These are phyloP conservation scores for Bryopsis sp. DNA, from an alignment of 139 green algal species.

Conservation along the genomic window DNA sequence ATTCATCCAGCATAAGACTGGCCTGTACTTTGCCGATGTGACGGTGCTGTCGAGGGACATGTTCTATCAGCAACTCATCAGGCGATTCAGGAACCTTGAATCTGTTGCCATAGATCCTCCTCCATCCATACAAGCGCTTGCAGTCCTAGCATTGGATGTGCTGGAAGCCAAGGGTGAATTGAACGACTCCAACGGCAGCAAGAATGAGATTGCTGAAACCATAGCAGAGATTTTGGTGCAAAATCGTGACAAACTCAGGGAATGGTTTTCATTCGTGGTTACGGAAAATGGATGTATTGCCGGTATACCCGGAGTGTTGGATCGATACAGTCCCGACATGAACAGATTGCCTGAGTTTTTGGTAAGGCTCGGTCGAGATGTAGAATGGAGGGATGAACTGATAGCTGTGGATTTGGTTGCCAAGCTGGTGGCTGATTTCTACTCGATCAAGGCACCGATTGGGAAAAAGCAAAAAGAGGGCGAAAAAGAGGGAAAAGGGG, in stretches of 20 bases:
- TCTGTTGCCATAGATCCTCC: neutral
- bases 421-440: neutral
- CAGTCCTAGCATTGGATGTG: neutral
- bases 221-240: neutral
- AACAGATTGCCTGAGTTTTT: conserved; percentile 56
- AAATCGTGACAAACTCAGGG: neutral
- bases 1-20: conserved; percentile 75
- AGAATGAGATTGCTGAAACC: neutral
- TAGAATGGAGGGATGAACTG: conserved; percentile 20
- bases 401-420: neutral
- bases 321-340: conserved; percentile 53
- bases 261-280: too few species aligned
- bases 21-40: conserved; percentile 76
- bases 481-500: too few species aligned
- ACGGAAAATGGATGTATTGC: too few species aligned
- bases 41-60: conserved; percentile 57
- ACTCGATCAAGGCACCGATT: neutral
- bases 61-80: conserved; percentile 66
- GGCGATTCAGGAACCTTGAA: neutral
- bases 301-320: conserved; percentile 54
- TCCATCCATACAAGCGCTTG: neutral
- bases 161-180: neutral
- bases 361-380: conserved; percentile 53
- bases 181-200: neutral
- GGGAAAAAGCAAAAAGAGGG: too few species aligned